Base-by-base conservation (phyloP, 495 filamentous ascomycete genomes). In the Tuber aestivum region DNA sequence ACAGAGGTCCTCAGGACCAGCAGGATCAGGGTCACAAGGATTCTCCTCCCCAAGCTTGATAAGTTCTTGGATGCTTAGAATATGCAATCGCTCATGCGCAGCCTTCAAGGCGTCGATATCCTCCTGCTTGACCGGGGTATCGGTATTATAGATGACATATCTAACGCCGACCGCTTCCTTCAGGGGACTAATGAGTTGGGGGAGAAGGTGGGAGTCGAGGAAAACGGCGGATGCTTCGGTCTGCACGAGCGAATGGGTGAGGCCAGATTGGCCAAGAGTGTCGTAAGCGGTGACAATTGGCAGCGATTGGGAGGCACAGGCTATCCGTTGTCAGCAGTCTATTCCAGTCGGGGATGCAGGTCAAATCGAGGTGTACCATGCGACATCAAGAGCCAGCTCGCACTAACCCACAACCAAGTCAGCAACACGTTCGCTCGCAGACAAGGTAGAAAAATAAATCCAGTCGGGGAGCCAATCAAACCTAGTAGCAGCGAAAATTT, bases 241-340 rank as follows among this genome's bases (percentile, higher is more conserved):
- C 77, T 97, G 94, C 68, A 91, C 88, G 81, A 99, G 88, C 5
- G 95, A 97, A 85, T 99, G 95, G 84, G 90, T 90, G 80, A 99
- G 85, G 44, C 95, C 95, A 77, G 96, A 93, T 85, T 97, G 93
- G 42, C 95, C 95, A 41, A 99, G 90, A 14, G 95, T 97, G 85
- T 99, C 95, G 83, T 99, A 99, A 5, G 96, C 95, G 41, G 96
- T 99, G 50, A 98, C 95, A 77, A 98, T 95, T 70, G 94, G 89
- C 83, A 98, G 88, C 14, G 94, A 95, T 85, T 99, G 96, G n/a
- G 95, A 96, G 65, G 90, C 87, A 81, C 91, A 70, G 85, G 82
- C 82, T 76, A 35, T 61, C 84, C 86, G 71, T 88, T 69, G 65
- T 79, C 41, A 77, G 79, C 41, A 56, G 37, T 38, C 40, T 16